phyloP scores from a whole-genome alignment of 2,329 filamentous ascomycete genomes.

The Arthrobotrys musiformis region DNA sequence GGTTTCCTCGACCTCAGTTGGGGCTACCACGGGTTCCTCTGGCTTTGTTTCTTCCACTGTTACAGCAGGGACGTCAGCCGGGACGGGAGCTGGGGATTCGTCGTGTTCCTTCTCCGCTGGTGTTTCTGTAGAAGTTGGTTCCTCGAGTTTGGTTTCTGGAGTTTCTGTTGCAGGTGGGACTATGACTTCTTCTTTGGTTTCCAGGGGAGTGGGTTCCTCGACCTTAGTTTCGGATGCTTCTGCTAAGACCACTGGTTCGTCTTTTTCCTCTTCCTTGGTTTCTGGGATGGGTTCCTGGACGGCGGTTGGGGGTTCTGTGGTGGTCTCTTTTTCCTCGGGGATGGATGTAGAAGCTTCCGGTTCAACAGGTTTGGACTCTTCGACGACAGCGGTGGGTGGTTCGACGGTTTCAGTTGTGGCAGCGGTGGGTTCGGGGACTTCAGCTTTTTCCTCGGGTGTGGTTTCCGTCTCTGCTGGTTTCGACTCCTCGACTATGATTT shows the following conservation, averaged over 20 bases:
- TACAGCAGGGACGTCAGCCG: background rate
- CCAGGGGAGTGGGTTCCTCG: background rate
- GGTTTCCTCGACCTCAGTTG: background rate
- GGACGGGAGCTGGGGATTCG: background rate
- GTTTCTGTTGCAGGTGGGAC: background rate
- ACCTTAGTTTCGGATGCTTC: background rate
- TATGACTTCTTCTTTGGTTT: background rate
- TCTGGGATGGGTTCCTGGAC: background rate
- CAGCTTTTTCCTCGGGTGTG: background rate
- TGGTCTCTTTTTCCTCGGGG: constrained; percentile 3
- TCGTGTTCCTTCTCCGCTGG: constrained; percentile 1
- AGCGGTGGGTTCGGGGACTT: background rate
- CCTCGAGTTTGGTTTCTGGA: background rate
- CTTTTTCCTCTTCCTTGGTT: background rate
- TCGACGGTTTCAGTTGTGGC: background rate
- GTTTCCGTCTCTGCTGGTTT: constrained; percentile 14
- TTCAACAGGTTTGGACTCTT: background rate
- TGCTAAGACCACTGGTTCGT: background rate
- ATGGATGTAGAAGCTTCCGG: background rate
- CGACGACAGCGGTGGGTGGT: background rate
- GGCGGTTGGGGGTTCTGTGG: background rate
- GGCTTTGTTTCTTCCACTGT: background rate
- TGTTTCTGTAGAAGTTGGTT: background rate
- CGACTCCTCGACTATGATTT: constrained; percentile 20
- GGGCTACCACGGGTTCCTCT: background rate